Percentiles rank a stretch among this genome's conserved stretches.
These are phyloP conservation scores for Aureobasidium vineae DNA, from an alignment of 2,329 filamentous ascomycete genomes.

Conservation along the genomic window DNA sequence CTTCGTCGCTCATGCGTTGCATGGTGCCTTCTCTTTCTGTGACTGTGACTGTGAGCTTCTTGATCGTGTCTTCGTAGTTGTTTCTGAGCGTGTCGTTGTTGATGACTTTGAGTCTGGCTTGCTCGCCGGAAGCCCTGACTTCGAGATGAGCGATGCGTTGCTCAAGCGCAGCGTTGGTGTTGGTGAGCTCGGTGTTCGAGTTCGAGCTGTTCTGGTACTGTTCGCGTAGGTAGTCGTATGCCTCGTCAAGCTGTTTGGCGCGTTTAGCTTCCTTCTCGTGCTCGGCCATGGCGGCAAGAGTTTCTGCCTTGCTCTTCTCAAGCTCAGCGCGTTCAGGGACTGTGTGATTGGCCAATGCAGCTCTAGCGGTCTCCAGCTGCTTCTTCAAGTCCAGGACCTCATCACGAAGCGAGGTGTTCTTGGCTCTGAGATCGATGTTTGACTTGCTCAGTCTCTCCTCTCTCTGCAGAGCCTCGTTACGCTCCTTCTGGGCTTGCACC, in stretches of 20 bases:
- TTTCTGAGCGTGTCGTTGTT: conserved; percentile 31
- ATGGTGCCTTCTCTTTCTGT: conserved; percentile 35
- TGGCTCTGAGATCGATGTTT: background rate
- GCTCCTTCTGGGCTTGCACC: conserved; percentile 32
- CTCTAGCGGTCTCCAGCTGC: conserved; percentile 36
- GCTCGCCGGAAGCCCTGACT: conserved; percentile 35
- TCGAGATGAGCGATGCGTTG: conserved; percentile 35
- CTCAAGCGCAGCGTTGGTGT: conserved; percentile 51
- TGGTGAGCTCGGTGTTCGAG: conserved; percentile 46
- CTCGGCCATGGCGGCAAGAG: conserved; percentile 29
- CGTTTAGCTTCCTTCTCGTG: conserved; percentile 34
- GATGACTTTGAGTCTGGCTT: conserved; percentile 32
- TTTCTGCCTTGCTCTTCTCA: conserved; percentile 32
- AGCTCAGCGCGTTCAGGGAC: conserved; percentile 39
- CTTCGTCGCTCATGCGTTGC: conserved; percentile 39
- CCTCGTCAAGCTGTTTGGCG: conserved; percentile 43
- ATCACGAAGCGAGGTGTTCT: conserved; percentile 29
- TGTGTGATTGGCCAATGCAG: conserved; percentile 33
- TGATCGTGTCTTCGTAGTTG: conserved; percentile 33
- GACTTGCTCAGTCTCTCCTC: conserved; percentile 8
- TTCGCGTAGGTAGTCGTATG: conserved; percentile 57
- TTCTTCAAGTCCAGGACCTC: conserved; percentile 34
- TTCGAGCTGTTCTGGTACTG: conserved; percentile 61
- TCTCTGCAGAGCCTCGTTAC: conserved; percentile 33
- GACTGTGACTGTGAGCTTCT: conserved; percentile 33